Base-by-base conservation (phyloP, 208 protist genomes). In the Zelonia costaricensis region DNA sequence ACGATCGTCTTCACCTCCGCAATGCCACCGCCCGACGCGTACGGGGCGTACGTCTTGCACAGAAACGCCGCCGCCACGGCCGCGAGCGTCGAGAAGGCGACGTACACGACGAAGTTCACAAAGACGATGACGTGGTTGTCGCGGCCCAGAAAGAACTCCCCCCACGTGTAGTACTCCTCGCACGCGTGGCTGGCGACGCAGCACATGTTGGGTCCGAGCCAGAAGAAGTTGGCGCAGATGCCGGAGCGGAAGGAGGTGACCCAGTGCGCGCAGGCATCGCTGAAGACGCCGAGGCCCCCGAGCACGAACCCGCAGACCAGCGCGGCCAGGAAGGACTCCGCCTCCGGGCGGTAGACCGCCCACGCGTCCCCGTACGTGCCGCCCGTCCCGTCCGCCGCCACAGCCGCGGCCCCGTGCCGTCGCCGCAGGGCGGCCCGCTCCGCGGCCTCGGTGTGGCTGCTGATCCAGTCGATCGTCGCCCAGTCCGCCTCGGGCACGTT, bases 1-100 rank as follows among this genome's bases (percentile, higher is more conserved):
- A 93, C 73, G 60, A 95, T 93, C 48, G 87, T 93, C 73, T 96
- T 96, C 36, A 96, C 84, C 75, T 96, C 86, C 33, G 80, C 79
- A 36, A 96, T 96, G 28, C 91, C 91, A 30, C 82, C 86, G 40
- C 91, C 91, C 10, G 85, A 69, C 18, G 85, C 88, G 57, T 88
- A 89, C 10, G 82, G 82, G n/a, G 84, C 69, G 62, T 86, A 93
- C 13, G 74, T 74, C 54, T 79, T 76, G 64, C 82, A 89, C 30
- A 85, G 62, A 54, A 79, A 84, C 28, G 76, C 76, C 27, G 82
- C 74, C 28, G 69, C 58, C 7, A 81, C 65, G 0, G 78, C 78
- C 1, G 77, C 69, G 18, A 70, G 12, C 8, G 76, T 86, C 7
- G 78, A 85, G 47, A 82, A 62, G 25, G 59, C 18, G 2, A 86